A percentile compares a stretch with the other conserved stretches of the same genome.
These are phyloP conservation scores for Barbatosphaeria neglecta DNA, from an alignment of 495 filamentous ascomycete genomes.

Conservation along the genomic window DNA sequence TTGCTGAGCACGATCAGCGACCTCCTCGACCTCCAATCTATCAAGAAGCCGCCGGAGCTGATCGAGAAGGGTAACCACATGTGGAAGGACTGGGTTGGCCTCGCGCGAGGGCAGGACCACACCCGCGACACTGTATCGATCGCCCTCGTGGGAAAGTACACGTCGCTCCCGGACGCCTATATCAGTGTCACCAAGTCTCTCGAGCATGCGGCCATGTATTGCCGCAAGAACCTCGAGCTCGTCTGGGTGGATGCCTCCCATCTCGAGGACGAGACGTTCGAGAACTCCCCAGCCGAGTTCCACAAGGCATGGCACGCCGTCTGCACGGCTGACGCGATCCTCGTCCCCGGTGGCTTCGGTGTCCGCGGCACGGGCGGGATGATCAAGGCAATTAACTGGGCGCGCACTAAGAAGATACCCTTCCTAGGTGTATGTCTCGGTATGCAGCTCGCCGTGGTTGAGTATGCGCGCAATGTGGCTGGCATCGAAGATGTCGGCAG, in stretches of 20 bases:
- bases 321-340: slow-evolving; percentile 18
- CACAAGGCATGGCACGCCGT: slow-evolving; percentile 83
- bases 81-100: slow-evolving; percentile 60
- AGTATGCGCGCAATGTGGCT: slow-evolving; percentile 64
- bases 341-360: slow-evolving; percentile 77
- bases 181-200: slow-evolving; percentile 71
- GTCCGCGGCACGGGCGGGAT: slow-evolving; percentile 74
- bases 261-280: slow-evolving; percentile 54
- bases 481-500: slow-evolving; percentile 48
- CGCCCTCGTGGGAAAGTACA: slow-evolving; percentile 88
- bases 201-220: slow-evolving; percentile 85
- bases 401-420: slow-evolving; percentile 65
- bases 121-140: slow-evolving; percentile 64
- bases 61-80: slow-evolving; percentile 46
- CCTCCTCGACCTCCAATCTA: slow-evolving; percentile 46
- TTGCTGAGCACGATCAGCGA: slow-evolving; percentile 50
- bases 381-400: slow-evolving; percentile 73
- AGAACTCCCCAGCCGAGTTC: slow-evolving; percentile 55
- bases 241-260: slow-evolving; percentile 76
- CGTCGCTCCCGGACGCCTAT: slow-evolving; percentile 64
- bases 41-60: slow-evolving; percentile 34
- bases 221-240: slow-evolving; percentile 65
- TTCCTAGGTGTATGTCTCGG: slow-evolving; percentile 91
- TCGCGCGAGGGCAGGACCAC: slow-evolving; percentile 51
- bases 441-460: slow-evolving; percentile 89